A percentile compares a stretch with the other conserved stretches of the same genome.
These are phyloP conservation scores for Pisolithus thermaeus DNA, from an alignment of 1,284 basidiomycete genomes.

Conservation along the genomic window DNA sequence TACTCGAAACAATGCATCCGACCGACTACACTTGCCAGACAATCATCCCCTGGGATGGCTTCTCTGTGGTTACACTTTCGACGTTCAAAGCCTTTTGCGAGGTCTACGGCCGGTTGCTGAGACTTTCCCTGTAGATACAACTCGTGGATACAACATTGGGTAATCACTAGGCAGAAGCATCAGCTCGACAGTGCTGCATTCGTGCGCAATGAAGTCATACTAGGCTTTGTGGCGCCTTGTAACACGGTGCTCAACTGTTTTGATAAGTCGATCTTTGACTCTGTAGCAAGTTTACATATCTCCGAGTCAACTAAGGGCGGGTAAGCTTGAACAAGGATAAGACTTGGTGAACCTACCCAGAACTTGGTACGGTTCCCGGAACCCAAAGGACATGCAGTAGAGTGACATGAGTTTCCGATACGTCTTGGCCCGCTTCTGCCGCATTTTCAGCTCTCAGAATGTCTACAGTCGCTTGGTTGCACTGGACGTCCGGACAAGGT, in stretches of 20 bases:
- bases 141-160: constrained; percentile 90
- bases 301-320: constrained; percentile 71
- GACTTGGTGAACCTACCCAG: constrained; percentile 48
- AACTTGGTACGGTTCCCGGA: constrained; percentile 87
- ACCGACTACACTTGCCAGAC: constrained; percentile 81
- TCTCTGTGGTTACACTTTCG: constrained; percentile 93
- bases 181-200: constrained; percentile 19
- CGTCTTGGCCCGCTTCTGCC: constrained; percentile 88
- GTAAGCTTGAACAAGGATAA: constrained; percentile 4
- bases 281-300: constrained; percentile 67
- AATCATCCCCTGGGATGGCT: constrained; percentile 77
- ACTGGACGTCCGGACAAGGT: too few species aligned
- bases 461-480: too few species aligned
- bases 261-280: constrained; percentile 67
- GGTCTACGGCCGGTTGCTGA: constrained; percentile 70
- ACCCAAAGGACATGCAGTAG: constrained; percentile 81
- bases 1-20: constrained; percentile 23
- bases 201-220: constrained; percentile 45
- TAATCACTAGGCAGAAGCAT: constrained; percentile 75
- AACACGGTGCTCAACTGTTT: constrained; percentile 72
- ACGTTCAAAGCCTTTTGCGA: constrained; percentile 91
- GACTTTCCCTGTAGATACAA: constrained; percentile 75
- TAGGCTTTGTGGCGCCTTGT: constrained; percentile 83
- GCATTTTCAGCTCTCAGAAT: constrained; percentile 46
- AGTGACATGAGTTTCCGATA: constrained; percentile 90